Conservation (phyloP, 495 filamentous ascomycete genomes). For the Talaromyces trachyspermus region DNA sequence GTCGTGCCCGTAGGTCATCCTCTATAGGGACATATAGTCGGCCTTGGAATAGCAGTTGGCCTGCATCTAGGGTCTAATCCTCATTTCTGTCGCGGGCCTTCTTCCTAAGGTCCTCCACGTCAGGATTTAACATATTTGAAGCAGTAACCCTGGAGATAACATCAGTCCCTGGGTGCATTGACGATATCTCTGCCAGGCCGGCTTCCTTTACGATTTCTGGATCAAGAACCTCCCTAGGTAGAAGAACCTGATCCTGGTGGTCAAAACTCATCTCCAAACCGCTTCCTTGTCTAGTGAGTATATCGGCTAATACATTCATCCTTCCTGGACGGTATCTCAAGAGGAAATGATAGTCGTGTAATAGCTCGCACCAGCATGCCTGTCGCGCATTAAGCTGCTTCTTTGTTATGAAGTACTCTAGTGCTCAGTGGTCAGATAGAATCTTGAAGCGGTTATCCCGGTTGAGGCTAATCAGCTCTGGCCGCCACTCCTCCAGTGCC, state of each 20-base stretch:
- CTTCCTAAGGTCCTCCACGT: neutral
- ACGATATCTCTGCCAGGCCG: too few relatives aligned
- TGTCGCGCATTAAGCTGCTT: conserved; percentile 15
- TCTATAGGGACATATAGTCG: neutral
- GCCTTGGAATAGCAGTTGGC: neutral
- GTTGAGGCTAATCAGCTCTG: conserved; percentile 12
- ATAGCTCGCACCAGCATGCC: conserved; percentile 15
- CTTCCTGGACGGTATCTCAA: conserved; percentile 9
- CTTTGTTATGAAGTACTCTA: conserved; percentile 20
- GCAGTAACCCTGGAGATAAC: too few relatives aligned
- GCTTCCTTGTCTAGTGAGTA: conserved; percentile 10
- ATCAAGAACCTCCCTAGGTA: too few relatives aligned
- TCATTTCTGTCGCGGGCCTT: neutral
- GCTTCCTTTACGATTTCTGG: too few relatives aligned
- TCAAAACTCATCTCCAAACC: neutral
- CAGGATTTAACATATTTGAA: too few relatives aligned
- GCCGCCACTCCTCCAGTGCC: conserved; percentile 21
- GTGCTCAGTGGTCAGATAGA: conserved; percentile 14
- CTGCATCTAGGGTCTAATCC: neutral
- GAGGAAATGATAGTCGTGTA: conserved; percentile 12
- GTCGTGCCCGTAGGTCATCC: neutral
- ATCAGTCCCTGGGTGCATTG: too few relatives aligned
- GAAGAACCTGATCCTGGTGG: neutral
- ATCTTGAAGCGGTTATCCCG: conserved; percentile 9
- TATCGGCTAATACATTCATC: conserved; percentile 12